Conservation (phyloP, 768 basidiomycete genomes). For the Polyporus arcularius region DNA sequence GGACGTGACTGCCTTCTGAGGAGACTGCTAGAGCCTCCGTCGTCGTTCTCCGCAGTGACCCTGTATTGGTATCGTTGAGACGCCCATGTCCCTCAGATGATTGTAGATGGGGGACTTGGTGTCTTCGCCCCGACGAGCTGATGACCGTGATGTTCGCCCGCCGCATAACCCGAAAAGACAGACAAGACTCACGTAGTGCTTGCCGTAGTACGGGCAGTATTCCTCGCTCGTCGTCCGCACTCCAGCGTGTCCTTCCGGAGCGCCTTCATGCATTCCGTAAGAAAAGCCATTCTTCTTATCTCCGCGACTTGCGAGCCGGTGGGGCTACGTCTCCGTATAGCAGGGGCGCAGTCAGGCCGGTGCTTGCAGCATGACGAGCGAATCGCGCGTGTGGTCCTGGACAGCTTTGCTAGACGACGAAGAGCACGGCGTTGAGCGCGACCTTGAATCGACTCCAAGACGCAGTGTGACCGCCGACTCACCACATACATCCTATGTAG, state of each 20-base stretch:
- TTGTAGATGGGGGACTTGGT: too few species aligned
- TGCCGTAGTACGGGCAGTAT: slow-evolving; percentile 97
- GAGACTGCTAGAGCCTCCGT: too few species aligned
- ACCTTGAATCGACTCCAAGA: too few species aligned
- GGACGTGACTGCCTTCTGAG: too few species aligned
- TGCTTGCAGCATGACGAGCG: slow-evolving; percentile 96
- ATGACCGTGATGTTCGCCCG: not conserved
- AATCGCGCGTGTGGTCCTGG: slow-evolving; percentile 57
- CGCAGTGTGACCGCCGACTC: too few species aligned
- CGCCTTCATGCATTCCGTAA: slow-evolving; percentile 94
- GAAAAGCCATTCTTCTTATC: too few species aligned
- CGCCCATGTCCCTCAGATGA: too few species aligned
- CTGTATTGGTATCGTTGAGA: too few species aligned
- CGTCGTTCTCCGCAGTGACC: too few species aligned
- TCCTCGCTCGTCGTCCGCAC: slow-evolving; percentile 96
- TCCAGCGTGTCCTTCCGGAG: slow-evolving; percentile 92
- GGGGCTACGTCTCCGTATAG: slow-evolving; percentile 82
- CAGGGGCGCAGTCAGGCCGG: slow-evolving; percentile 98
- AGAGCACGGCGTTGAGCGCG: too few species aligned
- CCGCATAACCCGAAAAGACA: not conserved
- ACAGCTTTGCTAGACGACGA: too few species aligned
- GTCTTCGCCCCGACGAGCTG: slow-evolving; percentile 94
- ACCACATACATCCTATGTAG: too few species aligned
- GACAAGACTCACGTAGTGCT: slow-evolving; percentile 79
- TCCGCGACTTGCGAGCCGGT: slow-evolving; percentile 66